Percentiles rank a stretch among this genome's conserved stretches.
These are phyloP conservation scores for Cubamyces sp. DNA, from an alignment of 768 basidiomycete species.

Conservation along the genomic window DNA sequence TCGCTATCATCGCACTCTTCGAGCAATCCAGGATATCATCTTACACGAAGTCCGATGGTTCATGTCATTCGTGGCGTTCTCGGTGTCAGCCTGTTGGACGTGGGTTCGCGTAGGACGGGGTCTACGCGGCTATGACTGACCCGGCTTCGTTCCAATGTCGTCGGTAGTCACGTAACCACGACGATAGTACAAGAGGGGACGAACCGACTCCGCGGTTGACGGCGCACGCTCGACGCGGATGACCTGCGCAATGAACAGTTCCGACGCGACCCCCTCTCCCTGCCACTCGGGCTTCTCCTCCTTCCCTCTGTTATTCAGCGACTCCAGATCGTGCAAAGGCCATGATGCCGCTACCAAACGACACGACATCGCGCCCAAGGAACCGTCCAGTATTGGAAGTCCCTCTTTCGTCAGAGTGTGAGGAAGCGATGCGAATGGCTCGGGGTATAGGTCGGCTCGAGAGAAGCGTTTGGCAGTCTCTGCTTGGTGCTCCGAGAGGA, in stretches of 20 bases:
- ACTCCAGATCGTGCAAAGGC: slow-evolving; percentile 59
- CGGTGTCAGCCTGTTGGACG: background rate
- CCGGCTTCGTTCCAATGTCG: slow-evolving; percentile 14
- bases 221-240: slow-evolving; percentile 56
- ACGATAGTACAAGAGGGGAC: slow-evolving; percentile 68
- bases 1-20: slow-evolving; percentile 17
- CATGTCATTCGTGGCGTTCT: no score
- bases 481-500: slow-evolving; percentile 73
- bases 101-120: no score
- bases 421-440: slow-evolving; percentile 52
- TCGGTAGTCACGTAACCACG: slow-evolving; percentile 55
- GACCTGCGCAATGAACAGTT: slow-evolving; percentile 85
- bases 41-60: background rate
- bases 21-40: slow-evolving; percentile 2
- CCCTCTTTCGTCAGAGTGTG: slow-evolving; percentile 54
- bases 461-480: slow-evolving; percentile 71
- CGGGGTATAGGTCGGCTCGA: slow-evolving; percentile 65
- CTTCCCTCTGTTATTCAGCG: slow-evolving; percentile 34
- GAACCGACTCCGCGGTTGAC: slow-evolving; percentile 26
- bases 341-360: slow-evolving; percentile 62
- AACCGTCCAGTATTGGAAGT: slow-evolving; percentile 59
- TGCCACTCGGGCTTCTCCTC: slow-evolving; percentile 29
- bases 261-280: slow-evolving; percentile 50
- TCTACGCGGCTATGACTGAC: no score
- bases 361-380: slow-evolving; percentile 77